phyloP scores from a whole-genome alignment of 1,284 basidiomycete species.

The Malassezia caprae region DNA sequence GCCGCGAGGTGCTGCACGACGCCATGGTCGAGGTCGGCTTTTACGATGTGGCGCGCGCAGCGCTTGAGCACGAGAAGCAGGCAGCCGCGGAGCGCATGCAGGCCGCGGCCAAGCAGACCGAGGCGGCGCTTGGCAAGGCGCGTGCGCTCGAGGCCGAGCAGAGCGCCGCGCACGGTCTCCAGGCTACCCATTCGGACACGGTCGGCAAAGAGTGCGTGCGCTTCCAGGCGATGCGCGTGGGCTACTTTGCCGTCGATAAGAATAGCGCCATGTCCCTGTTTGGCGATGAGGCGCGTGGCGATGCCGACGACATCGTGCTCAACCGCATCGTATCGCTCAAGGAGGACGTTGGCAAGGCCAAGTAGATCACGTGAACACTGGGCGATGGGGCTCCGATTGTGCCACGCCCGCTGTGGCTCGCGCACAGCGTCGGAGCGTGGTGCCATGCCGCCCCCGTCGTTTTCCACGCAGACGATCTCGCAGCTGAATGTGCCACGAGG shows the following conservation, averaged over 20 bases:
- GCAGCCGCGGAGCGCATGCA: constrained; percentile 56
- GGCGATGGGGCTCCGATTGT: neutral
- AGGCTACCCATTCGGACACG: neutral
- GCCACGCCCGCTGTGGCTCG: neutral
- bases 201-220: constrained; percentile 83
- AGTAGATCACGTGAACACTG: neutral
- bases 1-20: constrained; percentile 65
- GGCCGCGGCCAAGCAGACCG: constrained; percentile 51
- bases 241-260: constrained; percentile 90
- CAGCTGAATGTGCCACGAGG: constrained; percentile 8
- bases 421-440: neutral
- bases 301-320: constrained; percentile 70
- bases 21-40: constrained; percentile 84
- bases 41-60: constrained; percentile 67
- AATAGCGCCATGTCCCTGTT: constrained; percentile 25
- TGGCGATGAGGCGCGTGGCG: constrained; percentile 51
- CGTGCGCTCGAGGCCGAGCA: neutral
- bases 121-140: constrained; percentile 19
- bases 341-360: constrained; percentile 76
- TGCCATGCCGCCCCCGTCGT: constrained; percentile 17
- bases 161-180: neutral
- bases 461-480: constrained; percentile 1
- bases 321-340: constrained; percentile 92
- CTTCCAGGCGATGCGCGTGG: constrained; percentile 92
- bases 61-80: constrained; percentile 59